These are phyloP conservation scores for Colletotrichum eleusines DNA, from an alignment of 2,329 filamentous ascomycete species.

Conservation along the genomic window DNA sequence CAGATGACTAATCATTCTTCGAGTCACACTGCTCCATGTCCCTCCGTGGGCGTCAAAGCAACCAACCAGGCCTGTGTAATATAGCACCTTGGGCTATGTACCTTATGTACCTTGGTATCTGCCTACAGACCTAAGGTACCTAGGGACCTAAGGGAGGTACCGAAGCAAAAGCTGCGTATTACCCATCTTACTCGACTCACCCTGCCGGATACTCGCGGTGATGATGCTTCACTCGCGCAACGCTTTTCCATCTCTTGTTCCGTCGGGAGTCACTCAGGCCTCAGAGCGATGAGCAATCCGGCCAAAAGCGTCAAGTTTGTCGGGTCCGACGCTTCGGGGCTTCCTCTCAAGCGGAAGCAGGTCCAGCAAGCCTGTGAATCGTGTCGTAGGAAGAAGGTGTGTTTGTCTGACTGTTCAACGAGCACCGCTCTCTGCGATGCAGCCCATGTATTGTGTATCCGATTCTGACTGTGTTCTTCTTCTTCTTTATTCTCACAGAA, in stretches of 20 bases:
- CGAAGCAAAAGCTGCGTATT: background rate
- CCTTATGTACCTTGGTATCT: too few relatives aligned
- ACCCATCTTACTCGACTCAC: background rate
- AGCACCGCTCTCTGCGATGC: background rate
- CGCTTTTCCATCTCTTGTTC: background rate
- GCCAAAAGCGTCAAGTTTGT: conserved; percentile 65
- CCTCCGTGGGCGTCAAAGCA: background rate
- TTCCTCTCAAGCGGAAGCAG: conserved; percentile 71
- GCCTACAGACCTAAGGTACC: too few relatives aligned
- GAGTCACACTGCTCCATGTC: conserved; percentile 26
- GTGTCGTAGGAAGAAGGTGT: conserved; percentile 68
- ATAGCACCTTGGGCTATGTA: too few relatives aligned
- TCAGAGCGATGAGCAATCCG: conserved; percentile 38
- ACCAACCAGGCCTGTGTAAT: background rate
- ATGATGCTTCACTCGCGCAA: conserved; percentile 26
- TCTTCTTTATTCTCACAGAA: conserved; percentile 49
- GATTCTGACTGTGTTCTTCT: conserved; percentile 52
- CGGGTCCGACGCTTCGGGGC: conserved; percentile 64
- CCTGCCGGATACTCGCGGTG: conserved; percentile 1
- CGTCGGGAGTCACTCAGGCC: conserved; percentile 13
- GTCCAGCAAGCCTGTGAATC: conserved; percentile 68
- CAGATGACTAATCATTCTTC: conserved; percentile 25
- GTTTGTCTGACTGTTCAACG: conserved; percentile 13
- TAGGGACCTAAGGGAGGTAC: too few relatives aligned
- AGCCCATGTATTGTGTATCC: too few relatives aligned